Evolutionary conservation across 192 early-diverging fungal genomes (phyloP), one percentile per base, ranked within the genome.

Genomic region (Umbelopsis isabellina): DNA sequence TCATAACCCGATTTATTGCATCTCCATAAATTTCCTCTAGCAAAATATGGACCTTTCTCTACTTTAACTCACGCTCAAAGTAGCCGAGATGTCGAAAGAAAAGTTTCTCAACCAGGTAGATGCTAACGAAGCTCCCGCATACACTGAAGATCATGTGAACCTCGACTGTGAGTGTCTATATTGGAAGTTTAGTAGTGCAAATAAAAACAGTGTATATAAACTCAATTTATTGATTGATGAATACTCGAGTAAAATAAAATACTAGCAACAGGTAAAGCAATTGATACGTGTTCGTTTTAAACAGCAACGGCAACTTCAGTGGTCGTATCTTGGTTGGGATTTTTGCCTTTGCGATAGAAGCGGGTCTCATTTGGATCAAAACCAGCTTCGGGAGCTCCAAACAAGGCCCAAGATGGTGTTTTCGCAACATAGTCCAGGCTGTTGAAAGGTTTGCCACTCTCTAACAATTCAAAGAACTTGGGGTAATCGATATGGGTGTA

Each of bases 401-500:
- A 89, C 27, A 89, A 74, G 0, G 89, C 91, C 89, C 89, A 92
- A 0, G 80, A 74, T 16, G 91, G 91, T 12, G 90, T 91, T 70
- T 84, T 83, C 12, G 82, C 85, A 79, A 87, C 86, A 64, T 90
- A 92, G 71, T 92, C 91, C 76, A 87, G 66, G 45, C 82, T 82
- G 12, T 85, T 89, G 52, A 87, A 87, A 49, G 75, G 76, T 41
- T 86, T 61, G 7, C 83, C 84, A 30, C 66, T 79, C 68, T 82
- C 79, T 23, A 84, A 82, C 25, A 92, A 70, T 23, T 83, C 80
- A 80, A 89, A 88, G 78, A 92, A 92, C 65, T 80, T 82, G 21
- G 83, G 76, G 68, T 92, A 92, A 66, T 92, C 90, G 66, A 92
- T 92, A 78, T 89, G 90, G 8, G 91, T 92, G 51, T 85, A 76